Conservation (phyloP, 2,329 filamentous ascomycete species). For the Diaporthe sp. region DNA sequence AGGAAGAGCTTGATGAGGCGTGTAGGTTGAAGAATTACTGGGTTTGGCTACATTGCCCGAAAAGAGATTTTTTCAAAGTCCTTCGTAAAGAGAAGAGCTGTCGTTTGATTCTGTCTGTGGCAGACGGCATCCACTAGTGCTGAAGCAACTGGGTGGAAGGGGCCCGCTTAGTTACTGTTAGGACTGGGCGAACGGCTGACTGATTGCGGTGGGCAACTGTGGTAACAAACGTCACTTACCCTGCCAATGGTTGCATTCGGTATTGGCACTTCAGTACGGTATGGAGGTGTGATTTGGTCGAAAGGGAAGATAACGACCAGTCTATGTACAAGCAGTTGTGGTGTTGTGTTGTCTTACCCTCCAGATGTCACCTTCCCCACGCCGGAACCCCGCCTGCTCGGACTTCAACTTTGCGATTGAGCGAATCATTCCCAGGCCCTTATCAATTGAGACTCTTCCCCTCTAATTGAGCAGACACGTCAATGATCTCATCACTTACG, state of each 20-base stretch:
- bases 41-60: neutral
- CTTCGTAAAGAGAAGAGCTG: neutral
- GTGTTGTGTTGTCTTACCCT: neutral
- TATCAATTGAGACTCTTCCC: neutral
- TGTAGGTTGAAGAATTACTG: neutral
- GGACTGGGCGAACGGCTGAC: too few species aligned
- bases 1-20: neutral
- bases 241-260: neutral
- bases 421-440: neutral
- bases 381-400: neutral
- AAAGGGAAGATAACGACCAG: neutral
- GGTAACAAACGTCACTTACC: neutral
- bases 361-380: neutral
- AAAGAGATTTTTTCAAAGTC: too few species aligned
- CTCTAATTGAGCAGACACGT: neutral
- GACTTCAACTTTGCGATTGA: neutral
- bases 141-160: neutral
- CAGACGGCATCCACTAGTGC: neutral
- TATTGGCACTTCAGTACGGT: neutral
- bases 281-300: neutral
- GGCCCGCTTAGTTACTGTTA: neutral
- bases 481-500: neutral
- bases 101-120: neutral
- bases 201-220: neutral
- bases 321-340: neutral